Base-by-base conservation (phyloP, 2,329 filamentous ascomycete species). In the Claviceps pazoutovae region DNA sequence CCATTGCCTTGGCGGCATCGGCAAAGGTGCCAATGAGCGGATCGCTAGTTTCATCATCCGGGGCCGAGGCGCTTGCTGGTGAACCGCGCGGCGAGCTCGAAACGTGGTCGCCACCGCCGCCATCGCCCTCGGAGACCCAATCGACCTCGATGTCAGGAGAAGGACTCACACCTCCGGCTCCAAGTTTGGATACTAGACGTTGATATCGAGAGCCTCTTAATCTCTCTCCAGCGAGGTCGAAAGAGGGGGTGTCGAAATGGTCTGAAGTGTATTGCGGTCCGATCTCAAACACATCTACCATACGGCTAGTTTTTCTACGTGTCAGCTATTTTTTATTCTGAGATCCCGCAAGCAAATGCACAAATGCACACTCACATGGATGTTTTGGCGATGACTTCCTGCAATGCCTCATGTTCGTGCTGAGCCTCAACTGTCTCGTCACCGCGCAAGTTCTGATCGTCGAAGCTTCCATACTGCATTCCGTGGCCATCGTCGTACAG, bases 221-320 rank as follows among this genome's bases (percentile, higher is more conserved):
- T 55, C 80, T 77, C 61, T 80, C 78, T 47, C 73, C 74, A 49
- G 75, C 71, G 30, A 34, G 30, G 57, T 75, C 74, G 26, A 67
- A 67, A 50, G 76, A 77, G 1, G 68, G 68, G 16, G 67, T 57
- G 56, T 66, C 59, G 57, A 66, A 59, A 57, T 70, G 59, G 55
- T 62, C 59, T 49, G 62, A 59, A 37, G 67, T 64, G 53, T 73
- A 73, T 53, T 76, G 73, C 21, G 78, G 77, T 38, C 76, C 74
- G 60, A 82, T 80, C 56, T 83, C 79, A 66, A 83, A 83, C 46
- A 84, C 78, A 61, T 84, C 80, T 54, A 84, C 79, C 67, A 84
- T 78, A 59, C 83, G 82, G 60, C 80, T 84, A 60, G 30, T 11
- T 34, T 34, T 34, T 37, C 50, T 2, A 50, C 36, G 30, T n/a